Percentiles rank a stretch among this genome's conserved stretches.
phyloP scores from a whole-genome alignment of 257 asterid species.

The Scutellaria minor region DNA sequence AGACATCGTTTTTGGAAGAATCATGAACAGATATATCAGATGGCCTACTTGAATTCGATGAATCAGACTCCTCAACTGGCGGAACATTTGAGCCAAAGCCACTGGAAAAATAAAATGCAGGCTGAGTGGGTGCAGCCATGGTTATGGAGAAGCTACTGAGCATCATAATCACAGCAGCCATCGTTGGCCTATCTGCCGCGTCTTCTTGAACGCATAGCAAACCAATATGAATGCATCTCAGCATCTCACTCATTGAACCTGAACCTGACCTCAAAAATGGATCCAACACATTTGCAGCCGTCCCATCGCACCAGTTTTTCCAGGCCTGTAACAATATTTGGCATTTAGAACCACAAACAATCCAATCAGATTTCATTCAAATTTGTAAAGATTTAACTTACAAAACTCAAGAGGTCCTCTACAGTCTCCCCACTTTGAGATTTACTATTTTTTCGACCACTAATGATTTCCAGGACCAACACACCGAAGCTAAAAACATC shows the following conservation, averaged over 20 bases:
- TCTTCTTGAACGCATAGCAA: conserved; percentile 45
- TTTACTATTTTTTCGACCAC: conserved; percentile 39
- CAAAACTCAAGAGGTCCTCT: conserved; percentile 44
- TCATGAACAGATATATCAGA: not conserved
- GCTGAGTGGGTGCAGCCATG: conserved; percentile 35
- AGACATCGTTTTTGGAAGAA: conserved; percentile 30
- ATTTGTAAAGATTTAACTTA: conserved; percentile 30
- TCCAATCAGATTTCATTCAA: not conserved
- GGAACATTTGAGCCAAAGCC: conserved; percentile 17
- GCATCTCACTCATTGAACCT: conserved; percentile 27
- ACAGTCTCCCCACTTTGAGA: conserved; percentile 24
- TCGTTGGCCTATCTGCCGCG: conserved; percentile 44
- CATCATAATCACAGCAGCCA: conserved; percentile 44
- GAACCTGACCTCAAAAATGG: conserved; percentile 28
- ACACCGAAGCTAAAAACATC: conserved; percentile 62
- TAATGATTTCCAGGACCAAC: conserved; percentile 48
- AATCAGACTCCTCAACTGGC: not conserved
- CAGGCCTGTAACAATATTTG: conserved; percentile 40
- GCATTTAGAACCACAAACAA: not conserved
- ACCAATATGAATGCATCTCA: conserved; percentile 47
- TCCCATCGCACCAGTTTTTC: conserved; percentile 45
- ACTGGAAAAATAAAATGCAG: conserved; percentile 33
- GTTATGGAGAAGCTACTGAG: conserved; percentile 37
- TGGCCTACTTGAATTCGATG: not conserved
- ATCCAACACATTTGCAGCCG: conserved; percentile 35